A percentile compares a stretch with the other conserved stretches of the same genome.
phyloP scores from a whole-genome alignment of 2,329 filamentous ascomycete species.

The Dendrostoma leiphaemia region DNA sequence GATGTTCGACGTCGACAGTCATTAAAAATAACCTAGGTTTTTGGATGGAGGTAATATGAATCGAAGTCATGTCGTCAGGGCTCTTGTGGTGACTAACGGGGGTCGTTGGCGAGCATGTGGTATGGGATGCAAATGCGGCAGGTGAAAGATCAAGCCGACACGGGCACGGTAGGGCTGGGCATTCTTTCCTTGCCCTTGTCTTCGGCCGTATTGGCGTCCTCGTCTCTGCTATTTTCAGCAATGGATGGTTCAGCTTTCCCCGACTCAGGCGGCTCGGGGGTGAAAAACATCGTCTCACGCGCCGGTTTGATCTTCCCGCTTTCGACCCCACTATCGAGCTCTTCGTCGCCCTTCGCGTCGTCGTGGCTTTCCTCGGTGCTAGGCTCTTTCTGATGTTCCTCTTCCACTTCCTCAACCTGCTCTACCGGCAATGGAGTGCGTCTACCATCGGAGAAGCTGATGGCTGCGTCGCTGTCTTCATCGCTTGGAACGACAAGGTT shows the following conservation, averaged over 20 bases:
- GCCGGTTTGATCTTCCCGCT: slow-evolving; percentile 29
- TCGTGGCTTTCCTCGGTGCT: slow-evolving; percentile 21
- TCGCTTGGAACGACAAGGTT: slow-evolving; percentile 50
- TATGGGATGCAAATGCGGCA: not conserved
- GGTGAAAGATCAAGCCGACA: slow-evolving; percentile 12
- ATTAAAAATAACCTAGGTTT: slow-evolving; percentile 15
- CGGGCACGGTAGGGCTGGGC: slow-evolving; percentile 5
- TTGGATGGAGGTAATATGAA: not conserved
- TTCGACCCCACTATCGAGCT: slow-evolving; percentile 23
- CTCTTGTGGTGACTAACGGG: not conserved
- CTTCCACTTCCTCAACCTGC: slow-evolving; percentile 39
- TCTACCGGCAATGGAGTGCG: slow-evolving; percentile 53
- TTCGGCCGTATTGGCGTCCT: slow-evolving; percentile 16
- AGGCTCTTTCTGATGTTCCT: slow-evolving; percentile 25
- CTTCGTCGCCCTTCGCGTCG: slow-evolving; percentile 19
- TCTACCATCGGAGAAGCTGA: slow-evolving; percentile 59
- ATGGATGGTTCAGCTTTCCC: slow-evolving; percentile 17
- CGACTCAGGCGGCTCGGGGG: slow-evolving; percentile 38
- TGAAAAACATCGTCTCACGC: slow-evolving; percentile 37
- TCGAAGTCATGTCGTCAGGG: slow-evolving; percentile 16
- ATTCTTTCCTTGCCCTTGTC: slow-evolving; percentile 6
- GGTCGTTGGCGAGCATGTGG: not conserved
- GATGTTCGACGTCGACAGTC: slow-evolving; percentile 5
- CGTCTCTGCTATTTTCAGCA: slow-evolving; percentile 11
- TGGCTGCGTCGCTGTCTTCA: slow-evolving; percentile 58